Percentiles rank a stretch among this genome's conserved stretches.
Conservation (phyloP, 257 asterid species). For the Salvia splendens region DNA sequence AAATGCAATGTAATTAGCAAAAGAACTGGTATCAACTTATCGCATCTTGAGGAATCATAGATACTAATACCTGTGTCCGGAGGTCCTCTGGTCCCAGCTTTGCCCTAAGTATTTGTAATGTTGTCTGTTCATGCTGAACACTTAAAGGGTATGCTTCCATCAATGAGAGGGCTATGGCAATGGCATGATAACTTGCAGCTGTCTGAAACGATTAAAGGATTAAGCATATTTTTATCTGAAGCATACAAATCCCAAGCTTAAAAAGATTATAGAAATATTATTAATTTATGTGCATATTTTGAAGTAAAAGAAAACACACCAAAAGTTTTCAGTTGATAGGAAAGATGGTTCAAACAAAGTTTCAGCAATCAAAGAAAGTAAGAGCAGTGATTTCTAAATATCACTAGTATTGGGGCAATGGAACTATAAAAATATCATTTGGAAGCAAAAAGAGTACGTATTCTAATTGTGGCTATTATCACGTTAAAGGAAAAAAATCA, state of each 20-base stretch:
- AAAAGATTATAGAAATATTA: conserved; percentile 14
- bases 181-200: conserved; percentile 96
- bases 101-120: conserved; percentile 79
- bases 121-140: conserved; percentile 94
- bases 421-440: background rate
- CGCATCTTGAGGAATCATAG: conserved; percentile 22
- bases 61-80: conserved; percentile 74
- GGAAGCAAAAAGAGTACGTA: conserved; percentile 19
- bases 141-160: conserved; percentile 97
- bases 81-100: conserved; percentile 94
- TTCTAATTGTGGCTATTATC: conserved; percentile 15
- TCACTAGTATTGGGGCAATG: background rate
- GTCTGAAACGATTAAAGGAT: conserved; percentile 53
- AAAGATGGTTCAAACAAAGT: conserved; percentile 1
- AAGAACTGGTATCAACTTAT: conserved; percentile 22
- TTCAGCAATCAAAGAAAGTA: conserved; percentile 10
- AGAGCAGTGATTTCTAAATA: background rate
- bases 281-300: conserved; percentile 1
- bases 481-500: conserved; percentile 18
- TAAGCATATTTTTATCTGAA: conserved; percentile 32
- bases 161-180: conserved; percentile 91
- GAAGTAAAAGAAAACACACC: conserved; percentile 17
- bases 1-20: conserved; percentile 27
- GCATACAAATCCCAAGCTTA: conserved; percentile 30
- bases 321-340: conserved; percentile 11